These are phyloP conservation scores for Tylopilus rubrobrunneus DNA, from an alignment of 768 basidiomycete genomes.

Conservation along the genomic window DNA sequence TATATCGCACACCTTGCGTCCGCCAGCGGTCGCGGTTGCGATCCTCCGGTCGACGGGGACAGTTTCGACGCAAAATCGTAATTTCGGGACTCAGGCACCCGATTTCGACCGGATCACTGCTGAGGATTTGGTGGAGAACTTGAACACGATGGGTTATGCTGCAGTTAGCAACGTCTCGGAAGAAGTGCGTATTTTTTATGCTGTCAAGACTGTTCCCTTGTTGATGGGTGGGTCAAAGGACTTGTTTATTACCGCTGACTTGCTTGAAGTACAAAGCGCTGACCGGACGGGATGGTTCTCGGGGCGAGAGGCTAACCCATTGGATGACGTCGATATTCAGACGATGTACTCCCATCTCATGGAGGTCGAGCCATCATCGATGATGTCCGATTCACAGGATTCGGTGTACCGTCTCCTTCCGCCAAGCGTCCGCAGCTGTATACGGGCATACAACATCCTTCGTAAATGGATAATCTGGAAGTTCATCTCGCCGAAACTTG, in stretches of 20 bases:
- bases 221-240: slow-evolving; percentile 44
- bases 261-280: slow-evolving; percentile 75
- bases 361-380: slow-evolving; percentile 66
- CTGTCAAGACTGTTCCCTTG: not conserved
- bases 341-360: slow-evolving; percentile 71
- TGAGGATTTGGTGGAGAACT: slow-evolving; percentile 70
- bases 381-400: slow-evolving; percentile 72
- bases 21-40: slow-evolving; percentile 34
- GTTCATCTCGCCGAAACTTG: slow-evolving; percentile 60
- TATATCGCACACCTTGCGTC: slow-evolving; percentile 57
- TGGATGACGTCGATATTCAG: slow-evolving; percentile 73
- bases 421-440: slow-evolving; percentile 69
- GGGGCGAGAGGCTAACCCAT: slow-evolving; percentile 46
- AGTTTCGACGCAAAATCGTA: slow-evolving; percentile 10
- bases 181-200: slow-evolving; percentile 46
- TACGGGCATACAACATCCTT: slow-evolving; percentile 71
- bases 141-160: slow-evolving; percentile 74
- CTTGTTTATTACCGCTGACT: slow-evolving; percentile 70
- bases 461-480: slow-evolving; percentile 78
- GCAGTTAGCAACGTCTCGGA: slow-evolving; percentile 74
- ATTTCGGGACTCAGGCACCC: slow-evolving; percentile 45
- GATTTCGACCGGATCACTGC: slow-evolving; percentile 61
- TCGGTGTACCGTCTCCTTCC: slow-evolving; percentile 71
- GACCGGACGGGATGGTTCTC: slow-evolving; percentile 80
- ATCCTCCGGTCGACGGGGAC: slow-evolving; percentile 19